Base-by-base conservation (phyloP, 73 alveolate genomes). In the Paramecium biaurelia region DNA sequence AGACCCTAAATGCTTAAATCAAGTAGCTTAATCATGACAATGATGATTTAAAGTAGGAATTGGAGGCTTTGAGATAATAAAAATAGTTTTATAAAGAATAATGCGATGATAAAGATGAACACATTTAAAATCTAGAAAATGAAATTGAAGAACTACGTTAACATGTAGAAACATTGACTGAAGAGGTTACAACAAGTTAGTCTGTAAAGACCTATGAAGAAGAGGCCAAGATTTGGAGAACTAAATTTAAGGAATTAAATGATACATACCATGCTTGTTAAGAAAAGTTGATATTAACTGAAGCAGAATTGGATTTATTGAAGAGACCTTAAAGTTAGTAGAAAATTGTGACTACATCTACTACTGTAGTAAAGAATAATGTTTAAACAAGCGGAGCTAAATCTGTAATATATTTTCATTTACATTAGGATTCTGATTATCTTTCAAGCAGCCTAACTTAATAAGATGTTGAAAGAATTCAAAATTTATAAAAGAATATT, bases 241-340 rank as follows among this genome's bases (percentile, higher is more conserved):
- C 41, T 26, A 63, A 63, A 63, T 63, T 63, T 63, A 63, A 63
- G 12, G 84, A 63, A 24, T 63, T 63, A 18, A 63, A 63, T 26
- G 84, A 63, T 63, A 63, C 84, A 30, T 63, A 63, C 7, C 84
- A 63, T 63, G 84, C 84, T 63, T 63, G 84, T 63, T 32, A 63
- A 63, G 84, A 63, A n/a, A 63, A 63, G 12, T 63, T 63, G 12
- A 63, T 24, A 3, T 63, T 63, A n/a, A 63, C 84, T 63, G 84
- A 63, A 63, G 84, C 84, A 63, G 84, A 63, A 63, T 32, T 63
- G 12, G 84, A 20, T 63, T 24, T 63, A 7, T 12, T 63, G 84
- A 63, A 24, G 12, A 63, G 84, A 63, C 84, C 84, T 30, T 24
- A 20, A 63, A 63, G 47, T 63, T 63, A 63, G 26, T 63, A 63